Conservation (phyloP, 106 monocot species). For the Vanilla planifolia region DNA sequence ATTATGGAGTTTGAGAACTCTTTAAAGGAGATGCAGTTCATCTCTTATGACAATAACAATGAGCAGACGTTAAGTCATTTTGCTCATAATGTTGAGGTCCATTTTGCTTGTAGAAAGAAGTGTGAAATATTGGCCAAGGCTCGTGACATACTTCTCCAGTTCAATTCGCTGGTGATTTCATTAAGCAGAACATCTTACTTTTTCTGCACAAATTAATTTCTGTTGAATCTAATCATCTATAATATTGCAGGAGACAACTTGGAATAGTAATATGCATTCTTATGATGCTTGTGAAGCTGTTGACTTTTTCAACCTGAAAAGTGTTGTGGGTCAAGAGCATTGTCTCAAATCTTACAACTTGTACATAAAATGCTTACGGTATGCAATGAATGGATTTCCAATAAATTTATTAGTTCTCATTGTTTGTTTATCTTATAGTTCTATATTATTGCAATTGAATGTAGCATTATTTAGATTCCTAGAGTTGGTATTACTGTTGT, state of each 20-base stretch:
- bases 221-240: slow-evolving; percentile 1
- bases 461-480: neutral
- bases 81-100: slow-evolving; percentile 77
- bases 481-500: too few relatives aligned
- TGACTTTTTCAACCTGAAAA: slow-evolving; percentile 70
- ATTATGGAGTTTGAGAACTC: slow-evolving; percentile 73
- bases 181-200: neutral
- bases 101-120: slow-evolving; percentile 79
- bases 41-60: slow-evolving; percentile 46
- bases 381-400: neutral
- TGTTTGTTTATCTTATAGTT: neutral
- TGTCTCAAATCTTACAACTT: slow-evolving; percentile 64
- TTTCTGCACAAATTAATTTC: neutral
- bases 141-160: slow-evolving; percentile 59
- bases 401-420: slow-evolving; percentile 2
- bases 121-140: slow-evolving; percentile 81
- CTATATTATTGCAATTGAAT: neutral
- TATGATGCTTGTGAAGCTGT: slow-evolving; percentile 25
- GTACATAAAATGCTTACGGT: slow-evolving; percentile 91
- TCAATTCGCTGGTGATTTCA: slow-evolving; percentile 51
- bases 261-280: slow-evolving; percentile 18
- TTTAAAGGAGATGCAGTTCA: slow-evolving; percentile 64
- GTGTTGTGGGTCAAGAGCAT: slow-evolving; percentile 67
- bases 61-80: slow-evolving; percentile 71
- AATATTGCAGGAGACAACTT: slow-evolving; percentile 21